These are phyloP conservation scores for Handroanthus guayacan DNA, from an alignment of 257 asterid species.

Conservation along the genomic window DNA sequence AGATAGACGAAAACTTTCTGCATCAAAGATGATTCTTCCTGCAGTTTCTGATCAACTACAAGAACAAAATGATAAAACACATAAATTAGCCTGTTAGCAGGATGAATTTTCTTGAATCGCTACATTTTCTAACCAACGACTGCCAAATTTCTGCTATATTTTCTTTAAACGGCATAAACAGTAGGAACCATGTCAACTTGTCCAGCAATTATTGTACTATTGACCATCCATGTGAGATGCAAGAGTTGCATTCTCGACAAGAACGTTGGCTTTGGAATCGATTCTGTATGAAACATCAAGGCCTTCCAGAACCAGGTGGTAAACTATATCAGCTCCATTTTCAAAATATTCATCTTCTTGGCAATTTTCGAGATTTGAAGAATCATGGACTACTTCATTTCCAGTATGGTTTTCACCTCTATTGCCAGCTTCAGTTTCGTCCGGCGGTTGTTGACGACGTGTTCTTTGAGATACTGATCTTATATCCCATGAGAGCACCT, in stretches of 20 bases:
- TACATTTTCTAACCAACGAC: too few species aligned
- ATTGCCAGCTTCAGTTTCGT: conserved; percentile 30
- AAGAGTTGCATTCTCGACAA: conserved; percentile 61
- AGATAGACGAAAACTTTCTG: too few species aligned
- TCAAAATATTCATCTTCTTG: conserved; percentile 44
- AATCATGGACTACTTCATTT: neutral
- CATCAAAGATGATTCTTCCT: too few species aligned
- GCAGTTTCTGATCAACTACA: neutral
- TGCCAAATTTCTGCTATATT: neutral
- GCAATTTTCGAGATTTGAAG: conserved; percentile 26
- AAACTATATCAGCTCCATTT: conserved; percentile 47
- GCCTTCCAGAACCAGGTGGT: conserved; percentile 80
- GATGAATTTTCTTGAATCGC: neutral
- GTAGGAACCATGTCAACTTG: neutral
- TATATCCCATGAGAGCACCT: conserved; percentile 91
- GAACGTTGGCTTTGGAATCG: conserved; percentile 58
- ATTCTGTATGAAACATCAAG: conserved; percentile 76
- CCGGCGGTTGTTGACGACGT: conserved; percentile 49
- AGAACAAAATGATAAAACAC: neutral
- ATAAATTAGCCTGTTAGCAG: neutral
- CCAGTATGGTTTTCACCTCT: conserved; percentile 9
- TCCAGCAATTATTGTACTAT: neutral
- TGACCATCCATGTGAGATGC: conserved; percentile 32
- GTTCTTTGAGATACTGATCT: conserved; percentile 83
- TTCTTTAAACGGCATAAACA: neutral